phyloP scores from a whole-genome alignment of 768 basidiomycete species.

The Boletus bicolor region DNA sequence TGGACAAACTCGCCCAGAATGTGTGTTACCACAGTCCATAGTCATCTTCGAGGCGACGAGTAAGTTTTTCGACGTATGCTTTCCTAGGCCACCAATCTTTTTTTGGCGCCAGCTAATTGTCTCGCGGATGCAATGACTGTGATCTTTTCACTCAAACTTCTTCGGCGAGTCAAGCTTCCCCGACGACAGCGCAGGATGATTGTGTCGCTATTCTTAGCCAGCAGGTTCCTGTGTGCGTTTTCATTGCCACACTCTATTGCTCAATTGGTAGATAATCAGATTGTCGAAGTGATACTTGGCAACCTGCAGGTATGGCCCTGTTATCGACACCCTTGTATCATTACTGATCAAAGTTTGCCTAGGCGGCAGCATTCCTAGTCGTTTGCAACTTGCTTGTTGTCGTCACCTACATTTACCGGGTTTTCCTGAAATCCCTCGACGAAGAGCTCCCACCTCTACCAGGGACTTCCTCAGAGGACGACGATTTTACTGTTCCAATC shows the following conservation, averaged over 20 bases:
- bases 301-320: neutral
- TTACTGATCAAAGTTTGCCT: neutral
- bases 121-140: neutral
- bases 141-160: constrained; percentile 9
- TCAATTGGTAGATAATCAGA: neutral
- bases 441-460: neutral
- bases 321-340: neutral
- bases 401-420: constrained; percentile 12
- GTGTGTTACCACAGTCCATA: neutral
- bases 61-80: neutral
- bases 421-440: neutral
- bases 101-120: constrained; percentile 2
- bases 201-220: constrained; percentile 13
- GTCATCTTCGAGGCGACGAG: constrained; percentile 5
- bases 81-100: neutral
- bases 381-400: constrained; percentile 15
- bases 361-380: neutral
- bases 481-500: constrained; percentile 11
- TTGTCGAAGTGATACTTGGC: neutral
- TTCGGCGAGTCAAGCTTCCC: constrained; percentile 17
- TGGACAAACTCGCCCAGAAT: neutral
- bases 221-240: constrained; percentile 3
- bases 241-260: neutral
- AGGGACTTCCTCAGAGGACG: neutral
- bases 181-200: constrained; percentile 15